Percentiles rank a stretch among this genome's conserved stretches.
Evolutionary conservation across 2,329 filamentous ascomycete genomes (phyloP).

Genomic region (Fusarium nisikadoi): DNA sequence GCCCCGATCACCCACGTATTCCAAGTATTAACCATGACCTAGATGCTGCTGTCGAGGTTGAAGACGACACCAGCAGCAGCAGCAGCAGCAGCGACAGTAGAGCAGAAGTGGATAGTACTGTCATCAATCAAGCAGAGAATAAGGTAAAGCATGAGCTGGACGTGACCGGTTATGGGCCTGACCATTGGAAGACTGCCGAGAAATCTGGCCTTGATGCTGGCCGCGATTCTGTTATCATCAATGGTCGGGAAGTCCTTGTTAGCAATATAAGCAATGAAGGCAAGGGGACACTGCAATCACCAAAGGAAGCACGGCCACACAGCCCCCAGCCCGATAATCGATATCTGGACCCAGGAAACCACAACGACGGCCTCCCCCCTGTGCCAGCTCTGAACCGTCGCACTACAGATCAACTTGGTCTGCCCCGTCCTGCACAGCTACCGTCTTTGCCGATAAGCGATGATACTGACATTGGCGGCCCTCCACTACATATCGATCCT

Average conservation of each 20-base stretch:
- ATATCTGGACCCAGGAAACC: constrained; percentile 48
- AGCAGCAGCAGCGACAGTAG: constrained; percentile 2
- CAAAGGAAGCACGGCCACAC: constrained; percentile 50
- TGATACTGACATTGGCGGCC: constrained; percentile 85
- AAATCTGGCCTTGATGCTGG: constrained; percentile 69
- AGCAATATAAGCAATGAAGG: constrained; percentile 72
- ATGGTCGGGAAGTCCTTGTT: constrained; percentile 77
- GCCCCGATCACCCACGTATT: constrained; percentile 35
- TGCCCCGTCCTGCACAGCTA: constrained; percentile 75
- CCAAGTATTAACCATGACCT: constrained; percentile 79
- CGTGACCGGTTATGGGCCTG: constrained; percentile 79
- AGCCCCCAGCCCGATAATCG: constrained; percentile 44
- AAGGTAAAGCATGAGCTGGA: constrained; percentile 76
- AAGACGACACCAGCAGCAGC: constrained; percentile 31
- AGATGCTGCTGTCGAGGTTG: constrained; percentile 52
- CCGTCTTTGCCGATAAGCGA: constrained; percentile 76
- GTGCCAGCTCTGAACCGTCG: constrained; percentile 66
- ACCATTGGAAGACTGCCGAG: constrained; percentile 77
- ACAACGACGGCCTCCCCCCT: constrained; percentile 67
- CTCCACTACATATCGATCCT: constrained; percentile 66
- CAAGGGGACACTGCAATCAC: constrained; percentile 63
- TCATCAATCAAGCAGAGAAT: constrained; percentile 58
- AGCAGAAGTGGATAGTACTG: constrained; percentile 3
- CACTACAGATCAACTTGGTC: constrained; percentile 73
- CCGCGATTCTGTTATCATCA: constrained; percentile 76